phyloP scores from a whole-genome alignment of 2,329 filamentous ascomycete genomes.

The Diplodia mutila region DNA sequence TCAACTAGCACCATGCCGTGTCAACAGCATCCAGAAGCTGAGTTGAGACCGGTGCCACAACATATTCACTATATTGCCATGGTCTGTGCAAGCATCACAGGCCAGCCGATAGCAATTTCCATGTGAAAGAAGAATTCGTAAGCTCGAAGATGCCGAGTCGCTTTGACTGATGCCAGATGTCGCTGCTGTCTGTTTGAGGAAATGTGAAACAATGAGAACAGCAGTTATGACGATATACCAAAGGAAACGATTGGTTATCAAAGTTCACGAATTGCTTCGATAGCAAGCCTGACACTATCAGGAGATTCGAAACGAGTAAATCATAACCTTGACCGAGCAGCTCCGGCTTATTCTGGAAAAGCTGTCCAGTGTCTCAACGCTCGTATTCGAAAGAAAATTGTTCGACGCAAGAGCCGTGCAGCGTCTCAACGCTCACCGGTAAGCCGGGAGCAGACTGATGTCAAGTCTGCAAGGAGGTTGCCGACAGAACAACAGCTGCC shows the following conservation, averaged over 20 bases:
- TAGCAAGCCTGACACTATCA: neutral
- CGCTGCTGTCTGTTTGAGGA: neutral
- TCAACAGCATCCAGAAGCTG: neutral
- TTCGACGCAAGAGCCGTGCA: conserved; percentile 13
- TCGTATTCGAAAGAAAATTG: conserved; percentile 6
- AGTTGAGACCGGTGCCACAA: conserved; percentile 12
- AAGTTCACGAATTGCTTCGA: neutral
- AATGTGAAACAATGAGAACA: too few species aligned
- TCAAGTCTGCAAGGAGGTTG: neutral
- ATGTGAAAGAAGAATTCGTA: conserved; percentile 3
- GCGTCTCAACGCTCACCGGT: neutral
- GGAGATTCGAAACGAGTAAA: neutral
- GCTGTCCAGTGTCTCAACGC: neutral
- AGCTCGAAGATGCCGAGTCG: neutral
- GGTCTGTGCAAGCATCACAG: neutral
- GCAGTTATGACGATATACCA: neutral
- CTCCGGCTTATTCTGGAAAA: too few species aligned
- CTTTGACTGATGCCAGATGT: neutral
- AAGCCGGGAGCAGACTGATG: neutral
- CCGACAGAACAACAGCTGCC: neutral
- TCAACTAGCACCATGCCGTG: conserved; percentile 8
- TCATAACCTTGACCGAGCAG: neutral
- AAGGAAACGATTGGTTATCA: neutral
- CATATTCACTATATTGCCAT: conserved; percentile 2
- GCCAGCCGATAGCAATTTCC: neutral